Conservation (phyloP, 2,329 filamentous ascomycete species). For the Aspergillus sp. region DNA sequence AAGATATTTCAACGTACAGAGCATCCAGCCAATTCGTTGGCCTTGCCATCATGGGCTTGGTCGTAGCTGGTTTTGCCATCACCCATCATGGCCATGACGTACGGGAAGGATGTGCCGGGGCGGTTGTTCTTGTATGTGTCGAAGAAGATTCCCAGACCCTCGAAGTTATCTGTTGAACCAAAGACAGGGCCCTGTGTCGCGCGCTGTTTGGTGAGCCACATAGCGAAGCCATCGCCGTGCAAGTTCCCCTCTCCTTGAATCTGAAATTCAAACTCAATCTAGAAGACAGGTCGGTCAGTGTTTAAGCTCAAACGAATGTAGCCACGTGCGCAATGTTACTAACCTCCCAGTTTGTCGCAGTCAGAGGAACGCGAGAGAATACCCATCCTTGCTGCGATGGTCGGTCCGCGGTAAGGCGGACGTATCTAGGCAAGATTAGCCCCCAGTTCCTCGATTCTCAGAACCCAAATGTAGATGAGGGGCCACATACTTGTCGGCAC, state of each 20-base stretch:
- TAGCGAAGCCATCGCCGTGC: conserved; percentile 93
- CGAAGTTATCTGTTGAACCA: conserved; percentile 82
- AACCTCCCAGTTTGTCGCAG: conserved; percentile 96
- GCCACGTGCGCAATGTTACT: conserved; percentile 7
- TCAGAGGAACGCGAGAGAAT: conserved; percentile 89
- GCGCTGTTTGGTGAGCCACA: conserved; percentile 97
- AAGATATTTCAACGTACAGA: conserved; percentile 56
- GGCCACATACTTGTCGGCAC: conserved; percentile 57
- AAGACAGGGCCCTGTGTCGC: conserved; percentile 80
- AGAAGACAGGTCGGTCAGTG: not conserved
- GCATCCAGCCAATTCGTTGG: conserved; percentile 88
- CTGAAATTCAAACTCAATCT: conserved; percentile 92
- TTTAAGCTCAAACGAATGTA: not conserved
- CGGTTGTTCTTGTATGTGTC: conserved; percentile 99
- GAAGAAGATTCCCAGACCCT: conserved; percentile 92
- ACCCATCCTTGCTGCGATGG: conserved; percentile 91
- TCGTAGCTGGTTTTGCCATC: conserved; percentile 89
- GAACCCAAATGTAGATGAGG: not conserved
- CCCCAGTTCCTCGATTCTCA: not conserved
- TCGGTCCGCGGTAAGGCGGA: conserved; percentile 86
- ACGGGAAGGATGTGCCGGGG: conserved; percentile 91
- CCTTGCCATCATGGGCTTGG: conserved; percentile 91
- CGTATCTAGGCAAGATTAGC: conserved; percentile 62
- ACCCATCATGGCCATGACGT: conserved; percentile 97
- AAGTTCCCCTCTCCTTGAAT: conserved; percentile 86